Conservation (phyloP, 139 green algal genomes). For the Diplosphaera chodatii region DNA sequence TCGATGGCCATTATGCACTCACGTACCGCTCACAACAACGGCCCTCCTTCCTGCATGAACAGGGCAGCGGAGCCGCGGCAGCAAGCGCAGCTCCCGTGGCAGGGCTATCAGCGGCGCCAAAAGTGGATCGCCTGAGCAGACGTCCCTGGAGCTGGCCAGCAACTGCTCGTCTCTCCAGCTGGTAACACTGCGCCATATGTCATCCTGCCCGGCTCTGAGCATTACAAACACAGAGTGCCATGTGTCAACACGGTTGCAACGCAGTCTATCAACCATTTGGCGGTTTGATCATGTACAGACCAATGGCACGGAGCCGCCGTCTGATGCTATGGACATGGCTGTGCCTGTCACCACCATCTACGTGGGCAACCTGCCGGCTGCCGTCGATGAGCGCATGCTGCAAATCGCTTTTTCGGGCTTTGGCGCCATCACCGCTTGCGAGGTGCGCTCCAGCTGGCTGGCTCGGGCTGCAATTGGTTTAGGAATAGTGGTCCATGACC, state of each 20-base stretch:
- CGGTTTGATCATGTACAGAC: background rate
- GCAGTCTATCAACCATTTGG: no score
- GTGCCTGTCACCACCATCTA: constrained; percentile 40
- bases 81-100: background rate
- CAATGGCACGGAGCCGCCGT: background rate
- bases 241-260: no score
- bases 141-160: background rate
- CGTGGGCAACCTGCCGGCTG: constrained; percentile 58
- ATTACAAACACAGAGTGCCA: no score
- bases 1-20: no score
- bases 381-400: constrained; percentile 48
- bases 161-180: background rate
- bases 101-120: background rate
- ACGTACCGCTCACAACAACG: no score
- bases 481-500: background rate
- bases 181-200: no score
- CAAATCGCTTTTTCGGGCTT: constrained; percentile 31
- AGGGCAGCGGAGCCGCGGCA: background rate
- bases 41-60: no score
- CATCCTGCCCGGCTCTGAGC: no score
- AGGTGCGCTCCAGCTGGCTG: no score
- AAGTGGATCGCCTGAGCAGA: background rate
- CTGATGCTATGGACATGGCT: background rate
- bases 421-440: constrained; percentile 36
- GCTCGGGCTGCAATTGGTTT: background rate